These are phyloP conservation scores for Ganoderma leucocontextum DNA, from an alignment of 1,284 basidiomycete genomes.

Conservation along the genomic window DNA sequence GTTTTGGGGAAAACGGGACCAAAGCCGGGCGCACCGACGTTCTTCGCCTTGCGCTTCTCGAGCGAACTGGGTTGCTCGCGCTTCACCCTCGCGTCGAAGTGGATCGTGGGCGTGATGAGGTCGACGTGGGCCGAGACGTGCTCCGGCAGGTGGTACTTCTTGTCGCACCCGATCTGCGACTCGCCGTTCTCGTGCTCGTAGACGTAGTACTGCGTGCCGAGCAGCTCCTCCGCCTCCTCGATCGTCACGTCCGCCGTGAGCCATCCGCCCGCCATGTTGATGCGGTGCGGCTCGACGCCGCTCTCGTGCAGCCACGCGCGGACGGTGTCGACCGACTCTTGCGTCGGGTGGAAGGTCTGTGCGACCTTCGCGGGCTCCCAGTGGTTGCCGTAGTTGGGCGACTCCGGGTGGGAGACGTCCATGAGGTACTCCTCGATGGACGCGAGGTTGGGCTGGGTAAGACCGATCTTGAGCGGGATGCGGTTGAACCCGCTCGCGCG, in stretches of 20 bases:
- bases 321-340: conserved; percentile 52
- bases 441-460: conserved; percentile 53
- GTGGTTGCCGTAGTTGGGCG: conserved; percentile 51
- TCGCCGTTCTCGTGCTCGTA: conserved; percentile 53
- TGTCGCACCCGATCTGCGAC: conserved; percentile 48
- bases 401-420: conserved; percentile 55
- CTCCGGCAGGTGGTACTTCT: conserved; percentile 52
- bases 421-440: conserved; percentile 51
- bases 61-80: conserved; percentile 4
- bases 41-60: conserved; percentile 21
- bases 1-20: conserved; percentile 37
- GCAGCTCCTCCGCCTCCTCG: conserved; percentile 53
- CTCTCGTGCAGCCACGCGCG: conserved; percentile 49
- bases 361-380: conserved; percentile 50
- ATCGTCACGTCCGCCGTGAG: conserved; percentile 53
- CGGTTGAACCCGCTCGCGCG: conserved; percentile 42
- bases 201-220: conserved; percentile 55
- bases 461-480: conserved; percentile 54
- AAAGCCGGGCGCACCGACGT: conserved; percentile 42
- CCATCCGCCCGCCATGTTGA: conserved; percentile 51
- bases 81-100: conserved; percentile 49
- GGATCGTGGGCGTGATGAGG: conserved; percentile 56
- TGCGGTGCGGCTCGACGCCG: conserved; percentile 45
- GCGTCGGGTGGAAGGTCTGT: conserved; percentile 51
- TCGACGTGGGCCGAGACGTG: conserved; percentile 55